Evolutionary conservation across 495 filamentous ascomycete species (phyloP), one percentile per base, ranked within the genome.

Genomic region (Sporormia fimetaria): DNA sequence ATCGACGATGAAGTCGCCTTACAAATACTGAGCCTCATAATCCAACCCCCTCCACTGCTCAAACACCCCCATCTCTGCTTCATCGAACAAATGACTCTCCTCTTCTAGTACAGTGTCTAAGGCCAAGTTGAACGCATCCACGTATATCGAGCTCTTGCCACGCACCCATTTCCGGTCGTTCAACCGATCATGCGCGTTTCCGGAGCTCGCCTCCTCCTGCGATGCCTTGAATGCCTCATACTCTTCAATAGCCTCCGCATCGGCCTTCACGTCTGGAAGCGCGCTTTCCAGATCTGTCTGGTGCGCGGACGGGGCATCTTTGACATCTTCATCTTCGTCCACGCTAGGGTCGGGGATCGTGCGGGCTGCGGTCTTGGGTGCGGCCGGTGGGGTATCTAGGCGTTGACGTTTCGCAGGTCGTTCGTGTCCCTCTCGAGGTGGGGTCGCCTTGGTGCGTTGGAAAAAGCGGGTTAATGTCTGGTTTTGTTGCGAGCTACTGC

Each of bases 91-190:
- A 57, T 94, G 85, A 2, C 74, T 69, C 56, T 98, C 90, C 32
- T 95, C 87, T 33, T 81, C 78, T 4, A 98, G 65, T 15, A 96
- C 88, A 2, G 86, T 96, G 44, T 87, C 78, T 29, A 98, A 67
- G 12, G 87, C 86, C 11, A 95, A 64, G 59, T 94, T 94, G 69
- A 98, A 98, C 14, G 88, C 90, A 61, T 98, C 88, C 11, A 95
- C 86, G 51, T 98, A 98, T 38, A 98, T 87, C 3, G 90, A 96
- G 51, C 78, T 93, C 55, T 67, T 74, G 3, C 76, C 76, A 33
- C 64, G 68, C 17, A 68, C 55, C 76, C 76, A 80, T 47, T 67
- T 71, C 4, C 69, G 58, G 50, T 73, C 62, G 26, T 64, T 67
- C 29, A 79, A 44, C 10, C 74, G 66, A 32, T 62, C 62, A 39